Evolutionary conservation across 768 basidiomycete genomes (phyloP).

Genomic region (Macrolepiota albuminosa): DNA sequence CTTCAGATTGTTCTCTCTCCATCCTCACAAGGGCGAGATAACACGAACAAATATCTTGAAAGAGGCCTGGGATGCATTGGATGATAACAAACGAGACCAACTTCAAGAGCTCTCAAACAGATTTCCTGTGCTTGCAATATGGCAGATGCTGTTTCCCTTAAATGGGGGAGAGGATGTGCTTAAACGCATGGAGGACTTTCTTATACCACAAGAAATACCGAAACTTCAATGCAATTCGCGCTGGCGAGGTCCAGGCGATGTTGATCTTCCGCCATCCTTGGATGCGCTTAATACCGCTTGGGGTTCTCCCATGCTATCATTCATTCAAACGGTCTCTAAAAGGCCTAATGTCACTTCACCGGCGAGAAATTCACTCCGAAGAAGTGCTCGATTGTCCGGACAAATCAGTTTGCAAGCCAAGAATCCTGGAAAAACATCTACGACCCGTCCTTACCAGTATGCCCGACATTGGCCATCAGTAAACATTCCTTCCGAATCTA

Average conservation of each 20-base stretch:
- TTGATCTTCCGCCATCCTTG: background rate
- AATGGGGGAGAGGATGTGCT: background rate
- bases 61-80: background rate
- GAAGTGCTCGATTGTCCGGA: background rate
- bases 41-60: background rate
- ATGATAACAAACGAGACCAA: background rate
- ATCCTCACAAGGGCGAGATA: background rate
- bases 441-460: background rate
- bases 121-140: slow-evolving; percentile 2
- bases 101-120: background rate
- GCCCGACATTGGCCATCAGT: background rate
- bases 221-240: background rate
- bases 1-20: background rate
- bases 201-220: background rate
- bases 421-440: background rate
- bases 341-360: background rate
- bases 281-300: background rate
- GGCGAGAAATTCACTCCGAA: background rate
- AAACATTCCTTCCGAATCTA: background rate
- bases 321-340: background rate
- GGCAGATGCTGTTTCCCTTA: slow-evolving; percentile 2
- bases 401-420: no score
- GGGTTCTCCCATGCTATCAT: background rate
- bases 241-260: background rate
- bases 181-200: background rate